These are phyloP conservation scores for Ettlia oleoabundans DNA, from an alignment of 139 green algal genomes.

Conservation along the genomic window DNA sequence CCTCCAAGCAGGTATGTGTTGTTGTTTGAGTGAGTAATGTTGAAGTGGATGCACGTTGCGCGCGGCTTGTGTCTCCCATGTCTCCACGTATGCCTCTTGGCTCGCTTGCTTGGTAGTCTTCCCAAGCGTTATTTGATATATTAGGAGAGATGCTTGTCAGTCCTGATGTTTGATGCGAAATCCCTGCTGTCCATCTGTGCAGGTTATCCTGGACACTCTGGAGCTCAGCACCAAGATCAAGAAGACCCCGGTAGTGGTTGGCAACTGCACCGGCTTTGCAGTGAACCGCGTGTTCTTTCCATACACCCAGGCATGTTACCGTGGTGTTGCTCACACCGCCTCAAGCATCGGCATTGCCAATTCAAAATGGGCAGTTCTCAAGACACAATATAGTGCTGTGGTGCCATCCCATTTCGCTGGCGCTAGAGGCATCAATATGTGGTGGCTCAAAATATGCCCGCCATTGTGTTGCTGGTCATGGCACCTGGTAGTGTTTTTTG, in stretches of 20 bases:
- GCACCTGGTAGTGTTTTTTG: too few relatives aligned
- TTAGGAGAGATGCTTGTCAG: not conserved
- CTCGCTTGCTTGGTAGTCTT: not conserved
- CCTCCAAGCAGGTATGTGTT: conserved; percentile 77
- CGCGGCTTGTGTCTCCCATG: not conserved
- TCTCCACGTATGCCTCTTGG: too few relatives aligned
- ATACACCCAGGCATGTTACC: conserved; percentile 91
- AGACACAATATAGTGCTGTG: too few relatives aligned
- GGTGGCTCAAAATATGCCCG: too few relatives aligned
- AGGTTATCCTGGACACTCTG: conserved; percentile 94
- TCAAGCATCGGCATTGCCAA: too few relatives aligned
- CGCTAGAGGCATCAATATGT: too few relatives aligned
- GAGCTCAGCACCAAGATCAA: conserved; percentile 86
- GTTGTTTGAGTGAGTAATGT: not conserved
- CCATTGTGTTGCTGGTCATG: too few relatives aligned
- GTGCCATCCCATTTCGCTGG: too few relatives aligned
- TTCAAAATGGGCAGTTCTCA: too few relatives aligned
- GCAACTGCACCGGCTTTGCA: conserved; percentile 99
- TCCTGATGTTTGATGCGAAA: not conserved
- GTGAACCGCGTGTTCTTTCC: conserved; percentile 99
- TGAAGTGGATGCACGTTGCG: too few relatives aligned
- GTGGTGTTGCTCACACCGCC: too few relatives aligned
- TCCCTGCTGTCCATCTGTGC: not conserved
- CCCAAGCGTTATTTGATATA: too few relatives aligned
- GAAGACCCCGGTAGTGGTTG: conserved; percentile 98